Percentiles rank a stretch among this genome's conserved stretches.
Conservation (phyloP, 352 stramenopile genomes). For the Pythium utonaiense region DNA sequence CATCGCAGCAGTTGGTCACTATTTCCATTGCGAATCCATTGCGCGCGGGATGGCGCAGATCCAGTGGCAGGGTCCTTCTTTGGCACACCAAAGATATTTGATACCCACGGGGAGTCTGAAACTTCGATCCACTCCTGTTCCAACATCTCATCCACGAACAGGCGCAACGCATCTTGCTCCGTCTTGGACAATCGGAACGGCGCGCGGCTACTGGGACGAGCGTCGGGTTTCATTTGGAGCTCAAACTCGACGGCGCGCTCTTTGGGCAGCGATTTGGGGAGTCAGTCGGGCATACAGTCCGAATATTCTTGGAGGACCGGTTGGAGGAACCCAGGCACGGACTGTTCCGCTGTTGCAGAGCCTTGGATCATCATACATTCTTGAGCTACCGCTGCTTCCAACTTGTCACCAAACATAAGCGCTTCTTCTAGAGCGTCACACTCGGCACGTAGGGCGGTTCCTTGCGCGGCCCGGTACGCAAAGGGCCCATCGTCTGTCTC, state of each 20-base stretch:
- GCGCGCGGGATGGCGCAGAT: too few relatives aligned
- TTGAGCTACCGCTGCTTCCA: too few relatives aligned
- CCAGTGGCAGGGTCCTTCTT: slow-evolving; percentile 32
- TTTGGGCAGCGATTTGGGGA: slow-evolving; percentile 12
- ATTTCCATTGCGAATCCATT: slow-evolving; percentile 20
- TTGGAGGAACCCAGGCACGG: too few relatives aligned
- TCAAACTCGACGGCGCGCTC: slow-evolving; percentile 14
- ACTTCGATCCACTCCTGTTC: slow-evolving; percentile 17
- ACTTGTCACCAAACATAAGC: too few relatives aligned
- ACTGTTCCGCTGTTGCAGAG: too few relatives aligned
- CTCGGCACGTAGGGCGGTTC: too few relatives aligned
- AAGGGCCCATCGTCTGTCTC: too few relatives aligned
- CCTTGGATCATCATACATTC: too few relatives aligned
- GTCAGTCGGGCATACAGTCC: slow-evolving; percentile 10
- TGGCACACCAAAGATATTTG: slow-evolving; percentile 24
- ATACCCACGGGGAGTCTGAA: slow-evolving; percentile 16
- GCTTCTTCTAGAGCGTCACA: too few relatives aligned
- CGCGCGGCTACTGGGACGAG: slow-evolving; percentile 2
- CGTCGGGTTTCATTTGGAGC: slow-evolving; percentile 20
- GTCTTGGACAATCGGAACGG: slow-evolving; percentile 18
- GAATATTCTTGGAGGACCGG: slow-evolving; percentile 1
- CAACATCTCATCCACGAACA: slow-evolving; percentile 14
- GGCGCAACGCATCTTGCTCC: slow-evolving; percentile 9
- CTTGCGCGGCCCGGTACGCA: too few relatives aligned
- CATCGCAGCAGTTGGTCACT: slow-evolving; percentile 8